Conservation (phyloP, 306 rosid species). For the Acacia crassicarpa region DNA sequence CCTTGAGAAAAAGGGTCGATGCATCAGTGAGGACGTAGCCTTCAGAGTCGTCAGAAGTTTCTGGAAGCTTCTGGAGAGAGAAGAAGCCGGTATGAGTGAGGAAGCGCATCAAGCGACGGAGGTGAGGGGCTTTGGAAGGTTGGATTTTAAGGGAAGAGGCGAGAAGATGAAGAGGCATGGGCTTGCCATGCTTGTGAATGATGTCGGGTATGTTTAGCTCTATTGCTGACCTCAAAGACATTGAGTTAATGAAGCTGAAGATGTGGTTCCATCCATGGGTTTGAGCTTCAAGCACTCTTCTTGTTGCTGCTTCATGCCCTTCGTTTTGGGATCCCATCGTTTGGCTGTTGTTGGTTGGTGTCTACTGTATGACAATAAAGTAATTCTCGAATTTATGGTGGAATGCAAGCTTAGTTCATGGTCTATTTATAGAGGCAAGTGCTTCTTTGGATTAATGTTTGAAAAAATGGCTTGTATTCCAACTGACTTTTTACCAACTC, state of each 20-base stretch:
- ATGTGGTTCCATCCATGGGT: conserved; percentile 24
- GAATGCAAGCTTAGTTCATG: no score
- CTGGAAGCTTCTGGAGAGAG: neutral
- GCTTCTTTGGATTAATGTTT: no score
- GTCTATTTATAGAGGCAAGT: no score
- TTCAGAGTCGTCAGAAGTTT: neutral
- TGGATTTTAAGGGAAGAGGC: conserved; percentile 31
- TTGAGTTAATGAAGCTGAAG: conserved; percentile 16
- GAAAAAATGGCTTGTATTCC: no score
- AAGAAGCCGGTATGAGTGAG: conserved; percentile 35
- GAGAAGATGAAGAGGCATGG: conserved; percentile 50
- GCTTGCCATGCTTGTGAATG: conserved; percentile 48
- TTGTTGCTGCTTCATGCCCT: neutral
- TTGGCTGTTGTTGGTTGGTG: no score
- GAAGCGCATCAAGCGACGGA: conserved; percentile 45
- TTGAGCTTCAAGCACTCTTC: conserved; percentile 36
- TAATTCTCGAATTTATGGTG: no score
- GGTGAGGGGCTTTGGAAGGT: conserved; percentile 27
- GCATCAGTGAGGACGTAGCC: conserved; percentile 34
- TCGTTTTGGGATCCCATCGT: neutral
- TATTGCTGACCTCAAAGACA: conserved; percentile 31
- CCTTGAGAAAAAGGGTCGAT: conserved; percentile 39
- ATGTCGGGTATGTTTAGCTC: conserved; percentile 28
- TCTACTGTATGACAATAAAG: no score
- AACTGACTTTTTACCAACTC: no score